Percentiles rank a stretch among this genome's conserved stretches.
These are phyloP conservation scores for Dactylellina leptospora DNA, from an alignment of 2,329 filamentous ascomycete genomes.

Conservation along the genomic window DNA sequence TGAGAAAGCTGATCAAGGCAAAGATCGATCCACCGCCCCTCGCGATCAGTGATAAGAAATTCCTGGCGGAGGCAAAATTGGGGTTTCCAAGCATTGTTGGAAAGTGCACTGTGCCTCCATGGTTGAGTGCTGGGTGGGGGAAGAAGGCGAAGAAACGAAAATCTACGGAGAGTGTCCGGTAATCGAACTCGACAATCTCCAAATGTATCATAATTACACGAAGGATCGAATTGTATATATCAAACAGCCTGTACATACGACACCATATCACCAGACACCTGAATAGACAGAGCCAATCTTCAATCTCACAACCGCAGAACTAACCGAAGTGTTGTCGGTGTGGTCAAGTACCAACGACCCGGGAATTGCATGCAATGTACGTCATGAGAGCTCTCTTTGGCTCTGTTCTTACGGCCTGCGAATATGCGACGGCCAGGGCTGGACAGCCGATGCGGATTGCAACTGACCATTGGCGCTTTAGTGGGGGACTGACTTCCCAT, in stretches of 20 bases:
- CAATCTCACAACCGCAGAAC: not conserved
- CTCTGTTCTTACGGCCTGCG: too few relatives aligned
- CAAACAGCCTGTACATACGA: not conserved
- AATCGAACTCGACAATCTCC: too few relatives aligned
- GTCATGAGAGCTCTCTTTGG: slow-evolving; percentile 47
- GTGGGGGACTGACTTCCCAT: slow-evolving; percentile 10
- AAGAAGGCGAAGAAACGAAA: not conserved
- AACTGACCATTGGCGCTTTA: slow-evolving; percentile 4
- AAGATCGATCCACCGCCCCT: slow-evolving; percentile 46
- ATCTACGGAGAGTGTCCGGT: too few relatives aligned
- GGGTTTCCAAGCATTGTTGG: slow-evolving; percentile 49
- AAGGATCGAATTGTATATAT: too few relatives aligned
- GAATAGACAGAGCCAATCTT: not conserved
- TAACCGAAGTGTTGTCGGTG: slow-evolving; percentile 5
- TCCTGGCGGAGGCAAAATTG: slow-evolving; percentile 41
- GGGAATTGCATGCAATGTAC: slow-evolving; percentile 50
- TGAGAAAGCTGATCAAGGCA: slow-evolving; percentile 35
- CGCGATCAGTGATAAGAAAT: slow-evolving; percentile 34
- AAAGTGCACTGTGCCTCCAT: slow-evolving; percentile 40
- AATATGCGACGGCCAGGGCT: slow-evolving; percentile 19
- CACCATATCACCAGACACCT: too few relatives aligned
- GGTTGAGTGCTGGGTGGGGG: slow-evolving; percentile 27
- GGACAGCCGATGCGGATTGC: slow-evolving; percentile 42
- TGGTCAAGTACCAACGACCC: slow-evolving; percentile 29
- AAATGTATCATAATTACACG: not conserved